Conservation (phyloP, 139 green algal genomes). For the Tetraselmis chui region DNA sequence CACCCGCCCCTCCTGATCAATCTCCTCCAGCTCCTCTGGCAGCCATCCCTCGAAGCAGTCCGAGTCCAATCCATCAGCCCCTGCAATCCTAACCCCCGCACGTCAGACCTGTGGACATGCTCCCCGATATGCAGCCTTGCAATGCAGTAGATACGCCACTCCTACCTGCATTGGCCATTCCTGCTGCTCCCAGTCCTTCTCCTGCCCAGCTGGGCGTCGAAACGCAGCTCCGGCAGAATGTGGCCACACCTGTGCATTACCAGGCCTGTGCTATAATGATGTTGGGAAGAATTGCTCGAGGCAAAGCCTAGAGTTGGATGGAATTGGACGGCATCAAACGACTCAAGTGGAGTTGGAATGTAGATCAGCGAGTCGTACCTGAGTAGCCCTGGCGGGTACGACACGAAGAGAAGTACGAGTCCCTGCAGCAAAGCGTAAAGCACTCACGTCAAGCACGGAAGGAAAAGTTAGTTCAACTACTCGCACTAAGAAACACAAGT, state of each 20-base stretch:
- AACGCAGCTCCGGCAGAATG: conserved; percentile 31
- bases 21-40: conserved; percentile 19
- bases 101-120: no score
- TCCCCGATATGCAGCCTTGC: neutral
- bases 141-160: neutral
- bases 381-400: conserved; percentile 33
- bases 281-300: no score
- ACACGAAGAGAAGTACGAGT: conserved; percentile 53
- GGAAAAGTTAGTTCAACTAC: no score
- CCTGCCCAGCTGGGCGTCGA: conserved; percentile 1
- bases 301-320: no score
- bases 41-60: neutral
- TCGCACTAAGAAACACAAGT: neutral
- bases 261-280: neutral
- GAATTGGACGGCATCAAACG: no score
- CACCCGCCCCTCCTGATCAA: conserved; percentile 50
- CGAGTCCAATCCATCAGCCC: neutral
- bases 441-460: neutral
- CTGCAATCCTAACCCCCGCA: neutral
- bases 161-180: neutral
- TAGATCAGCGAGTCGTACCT: conserved; percentile 13
- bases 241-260: conserved; percentile 30
- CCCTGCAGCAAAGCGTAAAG: conserved; percentile 32
- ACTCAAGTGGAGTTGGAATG: no score
- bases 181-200: neutral